These are phyloP conservation scores for Daldinia childiae DNA, from an alignment of 495 filamentous ascomycete species.

Conservation along the genomic window DNA sequence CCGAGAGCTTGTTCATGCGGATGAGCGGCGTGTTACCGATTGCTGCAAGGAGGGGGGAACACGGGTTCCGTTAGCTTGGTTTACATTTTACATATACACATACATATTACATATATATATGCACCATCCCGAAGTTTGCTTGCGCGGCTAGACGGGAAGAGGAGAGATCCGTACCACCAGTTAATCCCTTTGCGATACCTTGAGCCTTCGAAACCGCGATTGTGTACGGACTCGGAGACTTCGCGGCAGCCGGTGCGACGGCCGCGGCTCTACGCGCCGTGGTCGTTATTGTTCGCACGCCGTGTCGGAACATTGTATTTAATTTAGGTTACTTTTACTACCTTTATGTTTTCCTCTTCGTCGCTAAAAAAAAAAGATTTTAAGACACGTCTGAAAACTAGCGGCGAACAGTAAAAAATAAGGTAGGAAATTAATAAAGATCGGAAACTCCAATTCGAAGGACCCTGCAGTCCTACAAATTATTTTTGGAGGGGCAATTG, in stretches of 20 bases:
- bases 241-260: conserved; percentile 25
- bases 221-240: conserved; percentile 49
- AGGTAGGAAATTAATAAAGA: not conserved
- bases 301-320: conserved; percentile 60
- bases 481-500: conserved; percentile 8
- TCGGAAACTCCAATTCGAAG: not conserved
- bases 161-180: conserved; percentile 73
- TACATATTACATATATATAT: no score
- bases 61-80: conserved; percentile 10
- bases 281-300: conserved; percentile 61
- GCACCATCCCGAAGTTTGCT: not conserved
- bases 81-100: not conserved
- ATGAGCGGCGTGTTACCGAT: conserved; percentile 98
- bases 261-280: conserved; percentile 54
- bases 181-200: conserved; percentile 81
- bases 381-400: not conserved
- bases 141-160: not conserved
- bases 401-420: not conserved
- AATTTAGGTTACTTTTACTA: not conserved
- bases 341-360: not conserved
- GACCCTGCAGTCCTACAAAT: conserved; percentile 1
- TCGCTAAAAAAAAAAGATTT: not conserved
- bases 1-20: conserved; percentile 84
- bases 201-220: conserved; percentile 79
- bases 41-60: conserved; percentile 60